A percentile compares a stretch with the other conserved stretches of the same genome.
Conservation (phyloP, 768 basidiomycete species). For the Kwoniella heveanensis region DNA sequence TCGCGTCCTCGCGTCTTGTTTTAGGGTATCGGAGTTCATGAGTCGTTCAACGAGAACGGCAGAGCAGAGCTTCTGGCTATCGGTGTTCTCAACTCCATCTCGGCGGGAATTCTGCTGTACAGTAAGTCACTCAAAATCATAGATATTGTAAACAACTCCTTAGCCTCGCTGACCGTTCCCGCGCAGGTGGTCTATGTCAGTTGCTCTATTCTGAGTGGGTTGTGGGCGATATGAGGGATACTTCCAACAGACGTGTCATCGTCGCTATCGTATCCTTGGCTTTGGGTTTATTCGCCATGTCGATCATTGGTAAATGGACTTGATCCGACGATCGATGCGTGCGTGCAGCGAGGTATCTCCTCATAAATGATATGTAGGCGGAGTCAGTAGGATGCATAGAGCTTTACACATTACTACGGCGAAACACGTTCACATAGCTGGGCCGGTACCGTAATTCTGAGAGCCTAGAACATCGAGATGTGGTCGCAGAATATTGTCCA, state of each 20-base stretch:
- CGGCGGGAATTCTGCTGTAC: constrained; percentile 15
- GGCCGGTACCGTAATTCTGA: background rate
- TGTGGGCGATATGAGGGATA: constrained; percentile 15
- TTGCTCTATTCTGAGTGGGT: constrained; percentile 15
- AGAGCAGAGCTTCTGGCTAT: constrained; percentile 13
- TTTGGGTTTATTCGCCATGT: constrained; percentile 12
- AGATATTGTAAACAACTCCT: too few species aligned
- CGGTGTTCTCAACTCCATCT: constrained; percentile 14
- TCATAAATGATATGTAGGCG: too few species aligned
- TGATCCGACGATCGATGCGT: too few species aligned
- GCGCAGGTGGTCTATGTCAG: constrained; percentile 15
- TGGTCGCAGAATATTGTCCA: constrained; percentile 21
- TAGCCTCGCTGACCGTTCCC: background rate
- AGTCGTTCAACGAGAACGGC: constrained; percentile 16
- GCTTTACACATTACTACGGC: too few species aligned
- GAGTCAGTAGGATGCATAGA: too few species aligned
- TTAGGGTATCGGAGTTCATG: constrained; percentile 18
- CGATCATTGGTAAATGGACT: constrained; percentile 16
- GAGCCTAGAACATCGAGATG: constrained; percentile 20
- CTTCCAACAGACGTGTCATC: constrained; percentile 2
- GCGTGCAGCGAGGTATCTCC: too few species aligned
- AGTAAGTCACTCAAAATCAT: too few species aligned
- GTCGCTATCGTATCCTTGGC: constrained; percentile 4
- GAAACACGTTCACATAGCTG: background rate
- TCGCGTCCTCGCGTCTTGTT: too few species aligned